phyloP scores from a whole-genome alignment of 345 rosid species.

The Psidium friedrichsthalianum region DNA sequence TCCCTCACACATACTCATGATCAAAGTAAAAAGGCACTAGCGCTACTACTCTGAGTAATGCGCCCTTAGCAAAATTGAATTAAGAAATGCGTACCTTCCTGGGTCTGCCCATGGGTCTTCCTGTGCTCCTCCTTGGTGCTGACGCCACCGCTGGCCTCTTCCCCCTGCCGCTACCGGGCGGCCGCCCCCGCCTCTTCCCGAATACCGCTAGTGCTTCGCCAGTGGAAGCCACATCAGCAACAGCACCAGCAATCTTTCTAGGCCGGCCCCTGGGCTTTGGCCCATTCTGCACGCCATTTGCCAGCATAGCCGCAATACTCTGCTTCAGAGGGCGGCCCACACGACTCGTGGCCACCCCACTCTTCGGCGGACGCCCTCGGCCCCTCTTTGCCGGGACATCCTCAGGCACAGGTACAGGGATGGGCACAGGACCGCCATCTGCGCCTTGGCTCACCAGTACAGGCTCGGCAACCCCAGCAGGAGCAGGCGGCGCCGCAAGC shows the following conservation, averaged over 20 bases:
- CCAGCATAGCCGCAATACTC: not conserved
- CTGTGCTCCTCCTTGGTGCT: not conserved
- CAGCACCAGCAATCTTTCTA: not conserved
- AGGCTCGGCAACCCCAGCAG: not conserved
- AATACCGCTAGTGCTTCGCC: not conserved
- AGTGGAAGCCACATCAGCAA: not conserved
- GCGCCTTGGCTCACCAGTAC: not conserved
- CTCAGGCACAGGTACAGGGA: not conserved
- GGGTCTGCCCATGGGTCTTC: not conserved
- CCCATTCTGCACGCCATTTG: not conserved
- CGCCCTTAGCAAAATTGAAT: not conserved
- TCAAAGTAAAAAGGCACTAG: not conserved
- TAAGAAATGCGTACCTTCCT: not conserved
- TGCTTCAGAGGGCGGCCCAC: constrained; percentile 1
- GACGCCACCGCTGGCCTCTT: not conserved
- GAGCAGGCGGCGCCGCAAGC: not conserved
- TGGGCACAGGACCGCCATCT: not conserved
- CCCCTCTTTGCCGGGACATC: constrained; percentile 11
- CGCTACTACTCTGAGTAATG: not conserved
- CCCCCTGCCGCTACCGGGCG: not conserved
- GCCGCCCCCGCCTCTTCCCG: constrained; percentile 1
- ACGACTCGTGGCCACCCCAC: not conserved
- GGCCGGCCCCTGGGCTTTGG: not conserved
- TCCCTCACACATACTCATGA: not conserved
- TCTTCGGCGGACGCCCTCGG: constrained; percentile 29